Conservation (phyloP, 495 filamentous ascomycete genomes). For the Penicillium simplicissimum region DNA sequence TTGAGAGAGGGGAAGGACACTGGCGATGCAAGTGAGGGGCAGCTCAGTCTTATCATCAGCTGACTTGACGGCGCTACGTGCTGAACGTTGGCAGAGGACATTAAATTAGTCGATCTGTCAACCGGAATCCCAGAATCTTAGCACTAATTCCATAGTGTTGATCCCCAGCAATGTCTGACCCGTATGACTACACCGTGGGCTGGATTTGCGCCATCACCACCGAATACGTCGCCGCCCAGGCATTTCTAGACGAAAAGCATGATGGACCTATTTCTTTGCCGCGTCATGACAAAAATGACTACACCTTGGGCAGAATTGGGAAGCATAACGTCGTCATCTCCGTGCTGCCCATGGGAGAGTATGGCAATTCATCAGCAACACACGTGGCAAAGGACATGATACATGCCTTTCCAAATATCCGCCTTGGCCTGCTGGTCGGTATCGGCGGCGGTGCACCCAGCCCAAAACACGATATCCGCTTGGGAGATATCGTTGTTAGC, state of each 20-base stretch:
- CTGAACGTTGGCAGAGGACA: too few species aligned
- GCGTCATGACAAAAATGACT: slow-evolving; percentile 31
- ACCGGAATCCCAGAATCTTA: too few species aligned
- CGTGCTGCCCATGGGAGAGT: slow-evolving; percentile 28
- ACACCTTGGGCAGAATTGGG: slow-evolving; percentile 36
- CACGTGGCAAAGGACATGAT: slow-evolving; percentile 28
- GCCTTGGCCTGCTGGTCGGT: slow-evolving; percentile 36
- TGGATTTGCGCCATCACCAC: slow-evolving; percentile 8
- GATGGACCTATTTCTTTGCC: not conserved
- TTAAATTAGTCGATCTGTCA: too few species aligned
- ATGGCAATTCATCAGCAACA: slow-evolving; percentile 14
- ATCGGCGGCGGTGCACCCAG: slow-evolving; percentile 31
- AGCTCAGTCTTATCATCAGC: too few species aligned
- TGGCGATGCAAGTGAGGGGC: too few species aligned
- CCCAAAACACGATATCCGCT: slow-evolving; percentile 26
- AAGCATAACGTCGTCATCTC: slow-evolving; percentile 38
- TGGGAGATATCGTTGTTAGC: slow-evolving; percentile 46
- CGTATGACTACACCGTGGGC: not conserved
- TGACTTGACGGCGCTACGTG: too few species aligned
- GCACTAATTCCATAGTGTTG: too few species aligned
- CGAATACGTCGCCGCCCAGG: slow-evolving; percentile 9
- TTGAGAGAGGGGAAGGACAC: too few species aligned
- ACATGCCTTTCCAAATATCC: slow-evolving; percentile 33
- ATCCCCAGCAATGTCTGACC: too few species aligned
- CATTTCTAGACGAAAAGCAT: slow-evolving; percentile 5